Conservation (phyloP, 2,329 filamentous ascomycete species). For the Byssothecium circinans region DNA sequence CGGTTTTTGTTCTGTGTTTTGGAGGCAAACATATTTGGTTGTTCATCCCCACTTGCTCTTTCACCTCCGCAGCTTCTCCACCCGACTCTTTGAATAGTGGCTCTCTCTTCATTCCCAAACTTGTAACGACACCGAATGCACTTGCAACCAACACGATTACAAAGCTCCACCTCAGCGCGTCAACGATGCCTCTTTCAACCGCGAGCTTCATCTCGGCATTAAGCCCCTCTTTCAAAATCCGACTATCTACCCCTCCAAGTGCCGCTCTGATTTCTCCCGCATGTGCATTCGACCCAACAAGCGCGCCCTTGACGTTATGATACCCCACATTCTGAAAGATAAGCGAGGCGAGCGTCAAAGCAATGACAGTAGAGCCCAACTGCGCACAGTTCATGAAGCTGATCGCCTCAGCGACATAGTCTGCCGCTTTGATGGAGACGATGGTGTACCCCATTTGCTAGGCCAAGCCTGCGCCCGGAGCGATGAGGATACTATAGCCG, state of each 20-base stretch:
- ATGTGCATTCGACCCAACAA: constrained; percentile 14
- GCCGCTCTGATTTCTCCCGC: constrained; percentile 16
- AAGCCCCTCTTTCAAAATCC: constrained; percentile 13
- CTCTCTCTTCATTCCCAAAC: constrained; percentile 31
- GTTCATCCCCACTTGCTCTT: not conserved
- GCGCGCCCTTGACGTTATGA: constrained; percentile 12
- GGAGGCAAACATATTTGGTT: too few species aligned
- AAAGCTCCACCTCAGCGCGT: constrained; percentile 38
- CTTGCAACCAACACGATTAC: constrained; percentile 36
- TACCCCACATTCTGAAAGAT: constrained; percentile 33
- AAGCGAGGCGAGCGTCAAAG: constrained; percentile 24
- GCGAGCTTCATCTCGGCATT: constrained; percentile 10
- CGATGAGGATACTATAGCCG: constrained; percentile 24
- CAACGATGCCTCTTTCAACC: constrained; percentile 39
- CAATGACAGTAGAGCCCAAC: constrained; percentile 24
- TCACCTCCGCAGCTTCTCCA: not conserved
- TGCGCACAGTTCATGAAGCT: constrained; percentile 28
- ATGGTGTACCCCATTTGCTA: constrained; percentile 23
- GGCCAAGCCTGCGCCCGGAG: constrained; percentile 18
- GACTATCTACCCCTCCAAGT: constrained; percentile 19
- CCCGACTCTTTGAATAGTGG: constrained; percentile 42
- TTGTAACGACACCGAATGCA: constrained; percentile 23
- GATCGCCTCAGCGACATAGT: constrained; percentile 17
- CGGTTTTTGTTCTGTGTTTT: too few species aligned
- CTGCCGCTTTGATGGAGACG: constrained; percentile 10